These are phyloP conservation scores for Elsinoe arachidis DNA, from an alignment of 2,329 filamentous ascomycete species.

Conservation along the genomic window DNA sequence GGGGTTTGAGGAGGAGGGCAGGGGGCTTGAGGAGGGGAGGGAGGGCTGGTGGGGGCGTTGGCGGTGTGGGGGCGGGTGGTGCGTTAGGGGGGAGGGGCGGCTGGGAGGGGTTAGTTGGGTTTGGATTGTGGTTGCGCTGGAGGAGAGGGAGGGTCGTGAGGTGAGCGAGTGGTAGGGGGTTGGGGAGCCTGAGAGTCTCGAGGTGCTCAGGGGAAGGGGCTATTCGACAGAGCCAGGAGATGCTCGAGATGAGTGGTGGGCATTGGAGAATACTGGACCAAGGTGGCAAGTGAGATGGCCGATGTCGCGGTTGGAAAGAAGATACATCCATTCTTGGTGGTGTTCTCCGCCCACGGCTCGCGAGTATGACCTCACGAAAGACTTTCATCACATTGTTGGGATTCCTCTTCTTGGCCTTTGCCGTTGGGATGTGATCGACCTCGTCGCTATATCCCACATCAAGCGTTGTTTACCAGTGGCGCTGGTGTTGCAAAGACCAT, in stretches of 20 bases:
- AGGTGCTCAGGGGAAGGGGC: neutral
- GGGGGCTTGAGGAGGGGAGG: neutral
- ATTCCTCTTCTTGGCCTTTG: neutral
- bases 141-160: no score
- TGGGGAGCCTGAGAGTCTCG: no score
- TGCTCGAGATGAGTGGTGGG: neutral
- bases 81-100: neutral
- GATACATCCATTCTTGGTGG: no score
- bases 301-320: no score
- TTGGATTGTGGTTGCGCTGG: no score
- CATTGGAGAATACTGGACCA: neutral
- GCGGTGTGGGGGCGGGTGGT: neutral
- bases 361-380: neutral
- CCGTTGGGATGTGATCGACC: neutral
- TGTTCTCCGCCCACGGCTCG: neutral
- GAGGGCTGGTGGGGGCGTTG: no score
- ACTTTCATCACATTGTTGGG: neutral
- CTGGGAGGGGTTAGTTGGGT: neutral
- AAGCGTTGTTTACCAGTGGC: neutral
- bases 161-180: no score
- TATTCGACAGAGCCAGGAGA: neutral
- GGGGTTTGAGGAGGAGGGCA: neutral
- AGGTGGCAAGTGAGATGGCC: no score
- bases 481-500: neutral
- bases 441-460: no score